Evolutionary conservation across 2,329 filamentous ascomycete species (phyloP).

Genomic region (Colletotrichum agaves): DNA sequence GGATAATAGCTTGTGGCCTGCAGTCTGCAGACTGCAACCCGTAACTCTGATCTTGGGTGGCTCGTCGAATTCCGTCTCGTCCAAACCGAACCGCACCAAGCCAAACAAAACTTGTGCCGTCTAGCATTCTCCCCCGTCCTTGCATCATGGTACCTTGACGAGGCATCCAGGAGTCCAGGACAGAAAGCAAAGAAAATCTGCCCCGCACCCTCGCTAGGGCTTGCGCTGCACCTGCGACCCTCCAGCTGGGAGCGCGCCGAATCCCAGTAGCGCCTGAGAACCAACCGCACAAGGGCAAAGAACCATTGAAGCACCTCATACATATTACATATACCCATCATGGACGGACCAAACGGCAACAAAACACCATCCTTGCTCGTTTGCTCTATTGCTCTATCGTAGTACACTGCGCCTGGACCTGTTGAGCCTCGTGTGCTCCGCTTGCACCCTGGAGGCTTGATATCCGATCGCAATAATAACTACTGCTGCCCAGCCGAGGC

Average conservation of each 20-base stretch:
- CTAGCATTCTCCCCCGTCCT: constrained; percentile 4
- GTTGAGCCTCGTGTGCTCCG: constrained; percentile 4
- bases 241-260: background rate
- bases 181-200: constrained; percentile 11
- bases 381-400: background rate
- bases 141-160: constrained; percentile 17
- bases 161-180: background rate
- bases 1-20: constrained; percentile 3
- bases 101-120: constrained; percentile 14
- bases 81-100: constrained; percentile 12
- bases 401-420: background rate
- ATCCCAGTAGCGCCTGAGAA: background rate
- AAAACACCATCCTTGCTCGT: background rate
- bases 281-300: background rate
- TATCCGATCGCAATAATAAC: constrained; percentile 18
- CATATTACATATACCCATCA: background rate
- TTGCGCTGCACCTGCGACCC: background rate
- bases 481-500: background rate
- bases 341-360: constrained; percentile 7
- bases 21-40: background rate
- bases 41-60: constrained; percentile 2
- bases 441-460: constrained; percentile 7
- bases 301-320: background rate
- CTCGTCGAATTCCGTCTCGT: background rate
- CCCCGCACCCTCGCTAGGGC: background rate